Evolutionary conservation across 768 basidiomycete genomes (phyloP).

Genomic region (Amanita fuliginea): DNA sequence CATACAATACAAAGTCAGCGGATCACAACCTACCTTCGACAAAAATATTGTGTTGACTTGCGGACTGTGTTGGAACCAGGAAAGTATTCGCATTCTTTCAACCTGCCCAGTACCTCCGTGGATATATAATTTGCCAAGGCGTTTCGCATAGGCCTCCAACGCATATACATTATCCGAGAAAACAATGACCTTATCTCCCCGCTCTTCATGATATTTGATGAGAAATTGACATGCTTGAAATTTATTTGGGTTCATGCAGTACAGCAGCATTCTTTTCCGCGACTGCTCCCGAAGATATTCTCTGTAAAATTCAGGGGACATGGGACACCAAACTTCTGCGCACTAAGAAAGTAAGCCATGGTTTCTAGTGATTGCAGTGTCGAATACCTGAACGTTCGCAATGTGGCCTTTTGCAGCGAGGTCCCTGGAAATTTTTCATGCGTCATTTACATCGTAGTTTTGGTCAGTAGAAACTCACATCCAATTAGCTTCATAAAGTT

Average conservation of each 20-base stretch:
- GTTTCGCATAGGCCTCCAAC: slow-evolving; percentile 91
- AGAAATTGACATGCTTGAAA: slow-evolving; percentile 99
- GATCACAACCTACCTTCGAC: slow-evolving; percentile 52
- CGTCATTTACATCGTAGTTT: neutral
- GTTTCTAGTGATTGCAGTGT: neutral
- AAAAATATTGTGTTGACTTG: slow-evolving; percentile 97
- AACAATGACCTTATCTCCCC: slow-evolving; percentile 98
- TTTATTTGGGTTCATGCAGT: slow-evolving; percentile 99
- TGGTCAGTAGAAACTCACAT: slow-evolving; percentile 40
- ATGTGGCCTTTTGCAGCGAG: slow-evolving; percentile 98
- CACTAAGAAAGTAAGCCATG: slow-evolving; percentile 41
- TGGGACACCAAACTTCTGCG: slow-evolving; percentile 99
- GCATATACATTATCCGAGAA: slow-evolving; percentile 99
- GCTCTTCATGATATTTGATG: slow-evolving; percentile 94
- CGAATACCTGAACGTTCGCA: slow-evolving; percentile 90
- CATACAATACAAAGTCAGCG: neutral
- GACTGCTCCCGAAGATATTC: slow-evolving; percentile 92
- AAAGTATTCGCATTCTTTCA: slow-evolving; percentile 91
- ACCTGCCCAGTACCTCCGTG: slow-evolving; percentile 93
- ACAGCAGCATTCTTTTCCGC: slow-evolving; percentile 89
- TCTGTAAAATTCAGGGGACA: slow-evolving; percentile 99
- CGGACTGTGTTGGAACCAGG: slow-evolving; percentile 92
- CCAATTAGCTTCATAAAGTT: slow-evolving; percentile 99
- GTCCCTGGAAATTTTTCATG: slow-evolving; percentile 37
- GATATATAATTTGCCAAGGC: slow-evolving; percentile 88